Conservation (phyloP, 2,329 filamentous ascomycete species). For the Botryosphaeria agaves region DNA sequence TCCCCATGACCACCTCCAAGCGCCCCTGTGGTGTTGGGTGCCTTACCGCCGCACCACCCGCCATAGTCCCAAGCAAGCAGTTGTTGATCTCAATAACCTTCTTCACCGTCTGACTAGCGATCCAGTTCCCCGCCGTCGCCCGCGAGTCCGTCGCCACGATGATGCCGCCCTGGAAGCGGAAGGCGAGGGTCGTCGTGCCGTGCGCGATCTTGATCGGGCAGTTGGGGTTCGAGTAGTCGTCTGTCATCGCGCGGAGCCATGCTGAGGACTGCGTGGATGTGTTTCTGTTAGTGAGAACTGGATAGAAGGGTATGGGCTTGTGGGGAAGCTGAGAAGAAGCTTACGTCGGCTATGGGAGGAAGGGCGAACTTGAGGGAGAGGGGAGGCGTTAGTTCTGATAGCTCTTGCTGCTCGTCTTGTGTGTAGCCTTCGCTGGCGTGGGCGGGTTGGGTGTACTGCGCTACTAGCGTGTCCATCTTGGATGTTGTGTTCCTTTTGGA, state of each 20-base stretch:
- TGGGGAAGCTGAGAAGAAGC: constrained; percentile 13
- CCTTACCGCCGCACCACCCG: constrained; percentile 77
- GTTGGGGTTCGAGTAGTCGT: constrained; percentile 90
- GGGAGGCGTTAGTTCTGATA: constrained; percentile 51
- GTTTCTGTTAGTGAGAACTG: constrained; percentile 2
- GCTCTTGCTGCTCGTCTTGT: constrained; percentile 57
- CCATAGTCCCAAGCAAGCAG: constrained; percentile 91
- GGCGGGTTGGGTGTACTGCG: constrained; percentile 71
- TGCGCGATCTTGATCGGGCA: constrained; percentile 99
- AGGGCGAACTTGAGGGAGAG: constrained; percentile 89
- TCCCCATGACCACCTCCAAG: no score
- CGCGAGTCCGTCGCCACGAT: constrained; percentile 96
- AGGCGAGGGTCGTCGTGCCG: constrained; percentile 93
- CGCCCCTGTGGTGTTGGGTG: no score
- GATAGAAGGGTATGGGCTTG: not conserved
- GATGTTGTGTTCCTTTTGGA: no score
- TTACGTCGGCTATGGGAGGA: constrained; percentile 78
- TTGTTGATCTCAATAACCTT: constrained; percentile 99
- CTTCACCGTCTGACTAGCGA: constrained; percentile 98
- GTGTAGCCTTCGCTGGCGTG: constrained; percentile 56
- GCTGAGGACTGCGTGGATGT: constrained; percentile 49
- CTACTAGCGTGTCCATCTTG: constrained; percentile 80
- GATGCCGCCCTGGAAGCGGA: constrained; percentile 96
- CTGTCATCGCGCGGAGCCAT: constrained; percentile 92
- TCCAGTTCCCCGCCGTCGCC: constrained; percentile 96